Base-by-base conservation (phyloP, 805 yeast species). In the Metschnikowia lachancei region DNA sequence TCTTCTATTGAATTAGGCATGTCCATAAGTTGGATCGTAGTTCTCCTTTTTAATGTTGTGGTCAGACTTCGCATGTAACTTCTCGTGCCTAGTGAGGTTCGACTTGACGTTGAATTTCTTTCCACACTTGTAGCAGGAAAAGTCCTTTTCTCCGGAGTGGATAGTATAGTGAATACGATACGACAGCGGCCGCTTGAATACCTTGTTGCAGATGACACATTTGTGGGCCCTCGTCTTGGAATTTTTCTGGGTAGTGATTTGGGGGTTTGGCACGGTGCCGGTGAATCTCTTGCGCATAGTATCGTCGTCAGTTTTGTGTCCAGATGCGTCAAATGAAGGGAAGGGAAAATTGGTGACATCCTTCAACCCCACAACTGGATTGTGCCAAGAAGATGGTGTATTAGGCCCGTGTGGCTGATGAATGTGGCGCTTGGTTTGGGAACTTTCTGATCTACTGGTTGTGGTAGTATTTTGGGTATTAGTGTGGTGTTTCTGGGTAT, bases 181-280 rank as follows among this genome's bases (percentile, higher is more conserved):
- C 1, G 94, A 87, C 10, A 90, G 83, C 8, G 95, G 91, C 59
- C 95, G 77, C 55, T 87, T 83, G 69, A 89, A 89, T 44, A 79
- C 81, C 62, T 88, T 87, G 39, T 79, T 75, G 63, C 96, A 88
- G 14, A 82, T 75, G 36, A 64, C 70, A 65, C 74, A 75, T 32
- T 41, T 29, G 47, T 54, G 52, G 4, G 30, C 30, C 26, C 36
- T 39, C 19, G 16, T n/a, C 18, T 39, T 44, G 8, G 47, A 24
- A n/a, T 30, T 17, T 5, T 22, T 31, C n/a, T 36, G 36, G 16
- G 24, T 12, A 19, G 34, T 31, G 13, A 39, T 13, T 24, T 22
- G 32, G 12, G 48, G 48, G 17, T 39, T 39, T 2, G 41, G 34
- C 28, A 11, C 16, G 13, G 7, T 26, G 4, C 22, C 38, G 4